Conservation (phyloP, 2,329 filamentous ascomycete genomes). For the Xylaria sp. region DNA sequence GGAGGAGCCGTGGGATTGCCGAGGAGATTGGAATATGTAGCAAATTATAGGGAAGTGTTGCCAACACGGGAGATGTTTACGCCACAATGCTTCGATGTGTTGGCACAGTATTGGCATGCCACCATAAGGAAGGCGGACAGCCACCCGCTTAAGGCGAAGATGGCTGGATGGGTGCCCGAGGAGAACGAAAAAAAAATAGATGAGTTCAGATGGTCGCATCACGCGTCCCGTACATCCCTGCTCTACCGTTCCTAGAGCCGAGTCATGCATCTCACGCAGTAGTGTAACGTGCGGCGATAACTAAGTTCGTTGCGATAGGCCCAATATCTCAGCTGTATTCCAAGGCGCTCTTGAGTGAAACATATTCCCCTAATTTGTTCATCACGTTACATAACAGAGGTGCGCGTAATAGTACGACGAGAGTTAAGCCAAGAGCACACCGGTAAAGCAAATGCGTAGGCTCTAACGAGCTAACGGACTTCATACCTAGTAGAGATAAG, state of each 20-base stretch:
- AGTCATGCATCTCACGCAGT: constrained; percentile 9
- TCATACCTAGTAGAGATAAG: constrained; percentile 12
- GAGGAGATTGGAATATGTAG: not conserved
- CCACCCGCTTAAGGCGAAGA: not conserved
- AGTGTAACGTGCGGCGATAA: not conserved
- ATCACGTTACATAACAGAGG: not conserved
- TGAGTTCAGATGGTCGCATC: constrained; percentile 21
- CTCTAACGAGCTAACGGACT: not conserved
- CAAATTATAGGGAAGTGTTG: not conserved
- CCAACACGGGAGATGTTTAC: constrained; percentile 15
- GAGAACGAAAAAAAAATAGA: not conserved
- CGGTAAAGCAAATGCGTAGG: not conserved
- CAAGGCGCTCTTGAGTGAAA: not conserved
- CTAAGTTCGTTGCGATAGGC: constrained; percentile 24
- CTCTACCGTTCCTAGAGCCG: not conserved
- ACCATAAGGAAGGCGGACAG: not conserved
- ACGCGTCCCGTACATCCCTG: not conserved
- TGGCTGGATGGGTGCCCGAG: not conserved
- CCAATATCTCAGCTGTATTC: constrained; percentile 4
- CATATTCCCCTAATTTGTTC: not conserved
- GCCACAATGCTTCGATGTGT: constrained; percentile 27
- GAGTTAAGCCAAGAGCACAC: not conserved
- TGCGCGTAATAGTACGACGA: not conserved
- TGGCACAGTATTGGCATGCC: constrained; percentile 6
- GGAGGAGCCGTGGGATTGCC: not conserved